These are phyloP conservation scores for Neonectria sp. DNA, from an alignment of 2,329 filamentous ascomycete genomes.

Conservation along the genomic window DNA sequence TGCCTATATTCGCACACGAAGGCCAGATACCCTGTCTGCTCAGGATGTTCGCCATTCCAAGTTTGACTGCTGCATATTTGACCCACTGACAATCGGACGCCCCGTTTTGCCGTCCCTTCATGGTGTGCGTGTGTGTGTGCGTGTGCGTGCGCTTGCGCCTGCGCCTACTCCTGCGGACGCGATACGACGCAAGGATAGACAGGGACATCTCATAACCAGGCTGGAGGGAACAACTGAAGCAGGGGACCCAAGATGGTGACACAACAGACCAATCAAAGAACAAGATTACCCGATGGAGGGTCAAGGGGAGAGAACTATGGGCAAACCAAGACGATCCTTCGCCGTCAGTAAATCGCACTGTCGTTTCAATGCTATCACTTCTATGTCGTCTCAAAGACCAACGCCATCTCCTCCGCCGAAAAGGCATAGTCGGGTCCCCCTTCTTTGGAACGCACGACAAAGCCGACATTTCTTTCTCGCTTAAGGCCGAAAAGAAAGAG, in stretches of 20 bases:
- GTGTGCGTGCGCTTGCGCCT: constrained; percentile 26
- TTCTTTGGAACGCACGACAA: constrained; percentile 13
- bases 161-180: constrained; percentile 22
- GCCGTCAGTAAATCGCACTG: constrained; percentile 32
- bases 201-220: constrained; percentile 27
- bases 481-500: constrained; percentile 3
- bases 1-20: constrained; percentile 34
- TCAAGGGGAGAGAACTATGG: constrained; percentile 38
- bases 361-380: constrained; percentile 31
- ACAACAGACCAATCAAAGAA: constrained; percentile 38
- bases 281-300: constrained; percentile 35
- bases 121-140: constrained; percentile 6
- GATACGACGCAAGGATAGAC: constrained; percentile 28
- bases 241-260: constrained; percentile 35
- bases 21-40: constrained; percentile 43
- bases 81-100: constrained; percentile 27
- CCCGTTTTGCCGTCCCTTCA: constrained; percentile 23
- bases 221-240: constrained; percentile 26
- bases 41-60: constrained; percentile 32
- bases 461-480: constrained; percentile 1
- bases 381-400: constrained; percentile 22
- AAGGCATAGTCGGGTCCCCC: constrained; percentile 8
- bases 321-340: constrained; percentile 32
- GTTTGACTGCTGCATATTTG: constrained; percentile 35
- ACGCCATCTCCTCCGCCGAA: constrained; percentile 22